A percentile compares a stretch with the other conserved stretches of the same genome.
Conservation (phyloP, 2,329 filamentous ascomycete genomes). For the Aureobasidium namibiae region DNA sequence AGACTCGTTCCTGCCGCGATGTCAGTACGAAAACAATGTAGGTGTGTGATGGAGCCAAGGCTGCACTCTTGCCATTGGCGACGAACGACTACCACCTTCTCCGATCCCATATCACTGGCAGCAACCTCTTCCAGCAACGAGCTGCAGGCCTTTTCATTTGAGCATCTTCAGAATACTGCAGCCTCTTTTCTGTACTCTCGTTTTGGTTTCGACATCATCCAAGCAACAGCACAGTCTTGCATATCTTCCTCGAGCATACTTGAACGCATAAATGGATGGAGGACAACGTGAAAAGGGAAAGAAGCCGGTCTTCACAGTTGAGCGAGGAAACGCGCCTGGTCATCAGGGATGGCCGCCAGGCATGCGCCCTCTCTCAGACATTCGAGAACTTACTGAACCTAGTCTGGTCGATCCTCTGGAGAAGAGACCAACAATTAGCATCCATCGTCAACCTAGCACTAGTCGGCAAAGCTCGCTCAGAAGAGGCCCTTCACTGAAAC, state of each 20-base stretch:
- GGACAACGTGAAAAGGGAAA: neutral
- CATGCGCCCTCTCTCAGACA: slow-evolving; percentile 40
- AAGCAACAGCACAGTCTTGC: neutral
- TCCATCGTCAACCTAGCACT: slow-evolving; percentile 13
- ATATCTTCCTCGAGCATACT: neutral
- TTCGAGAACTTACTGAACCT: slow-evolving; percentile 42
- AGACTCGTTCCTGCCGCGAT: neutral
- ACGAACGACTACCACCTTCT: neutral
- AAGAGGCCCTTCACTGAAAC: slow-evolving; percentile 18
- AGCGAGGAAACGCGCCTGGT: neutral
- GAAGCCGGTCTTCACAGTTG: slow-evolving; percentile 9
- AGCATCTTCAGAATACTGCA: neutral
- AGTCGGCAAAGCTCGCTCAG: slow-evolving; percentile 18
- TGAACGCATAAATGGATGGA: neutral
- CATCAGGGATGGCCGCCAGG: slow-evolving; percentile 21
- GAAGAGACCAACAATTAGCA: neutral
- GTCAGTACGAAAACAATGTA: neutral
- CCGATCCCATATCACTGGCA: neutral
- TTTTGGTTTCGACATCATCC: neutral
- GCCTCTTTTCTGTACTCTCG: neutral
- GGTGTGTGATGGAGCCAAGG: neutral
- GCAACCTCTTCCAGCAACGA: neutral
- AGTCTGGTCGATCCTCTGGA: slow-evolving; percentile 31
- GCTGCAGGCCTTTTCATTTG: neutral
- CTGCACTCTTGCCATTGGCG: neutral